phyloP scores from a whole-genome alignment of 345 rosid genomes.

The Camelina neglecta region DNA sequence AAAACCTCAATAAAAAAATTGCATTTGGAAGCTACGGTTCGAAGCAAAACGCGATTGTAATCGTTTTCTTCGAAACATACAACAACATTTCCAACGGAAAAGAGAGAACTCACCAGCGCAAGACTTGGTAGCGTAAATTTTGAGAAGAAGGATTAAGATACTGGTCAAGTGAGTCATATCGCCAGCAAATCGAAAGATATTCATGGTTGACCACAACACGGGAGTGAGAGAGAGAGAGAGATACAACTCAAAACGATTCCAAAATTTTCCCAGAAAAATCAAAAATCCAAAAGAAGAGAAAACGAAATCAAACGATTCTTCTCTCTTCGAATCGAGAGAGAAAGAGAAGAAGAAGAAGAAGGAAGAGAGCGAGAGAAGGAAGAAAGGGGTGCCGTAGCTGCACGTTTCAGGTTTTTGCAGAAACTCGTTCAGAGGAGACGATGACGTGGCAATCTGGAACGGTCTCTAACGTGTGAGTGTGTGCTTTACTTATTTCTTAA shows the following conservation, averaged over 20 bases:
- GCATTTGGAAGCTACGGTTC: constrained; percentile 21
- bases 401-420: constrained; percentile 39
- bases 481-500: background rate
- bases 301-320: constrained; percentile 3
- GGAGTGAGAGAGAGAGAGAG: background rate
- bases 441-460: constrained; percentile 48
- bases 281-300: background rate
- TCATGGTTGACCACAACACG: constrained; percentile 59
- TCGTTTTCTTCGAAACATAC: constrained; percentile 3
- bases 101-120: constrained; percentile 66
- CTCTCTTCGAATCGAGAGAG: constrained; percentile 37
- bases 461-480: constrained; percentile 28
- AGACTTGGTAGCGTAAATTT: constrained; percentile 94
- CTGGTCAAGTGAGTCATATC: constrained; percentile 95
- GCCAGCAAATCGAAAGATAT: constrained; percentile 91
- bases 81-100: constrained; percentile 10
- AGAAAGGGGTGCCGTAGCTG: background rate
- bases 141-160: constrained; percentile 89
- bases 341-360: constrained; percentile 10
- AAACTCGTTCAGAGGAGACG: constrained; percentile 30
- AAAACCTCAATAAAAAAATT: constrained; percentile 1
- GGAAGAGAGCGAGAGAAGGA: background rate
- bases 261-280: constrained; percentile 11
- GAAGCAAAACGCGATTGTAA: constrained; percentile 28
- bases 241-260: constrained; percentile 11